Base-by-base conservation (phyloP, 805 yeast genomes). In the Wickerhamomyces strasburgensis region DNA sequence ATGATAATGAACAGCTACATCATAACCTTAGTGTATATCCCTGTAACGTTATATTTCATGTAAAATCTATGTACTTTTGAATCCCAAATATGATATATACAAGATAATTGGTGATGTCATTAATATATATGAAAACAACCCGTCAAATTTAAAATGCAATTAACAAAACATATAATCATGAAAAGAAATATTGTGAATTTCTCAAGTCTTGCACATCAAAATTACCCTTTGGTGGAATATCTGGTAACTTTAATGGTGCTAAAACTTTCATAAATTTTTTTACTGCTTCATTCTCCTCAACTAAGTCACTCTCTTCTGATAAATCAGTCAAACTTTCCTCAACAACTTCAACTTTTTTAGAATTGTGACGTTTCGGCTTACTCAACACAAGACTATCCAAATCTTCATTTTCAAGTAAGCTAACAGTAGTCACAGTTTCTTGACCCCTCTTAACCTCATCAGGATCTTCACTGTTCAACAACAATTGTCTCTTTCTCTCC, bases 141-240 rank as follows among this genome's bases (percentile, higher is more conserved):
- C n/a, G n/a, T n/a, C n/a, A n/a, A n/a, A n/a, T n/a, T n/a, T n/a
- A n/a, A n/a, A n/a, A n/a, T n/a, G n/a, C n/a, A n/a, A n/a, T n/a
- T n/a, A n/a, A n/a, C n/a, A n/a, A n/a, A n/a, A n/a, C n/a, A n/a
- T n/a, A n/a, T n/a, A n/a, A n/a, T 41, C 42, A 44, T n/a, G 48
- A 44, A 46, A 90, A 90, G 71, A 90, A 90, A 60, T 90, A 90
- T 23, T 71, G 70, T 44, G 96, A 85, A 34, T 79, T 74, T 53
- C 72, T 71, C 29, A 89, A 81, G 40, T 72, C 73, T 27, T 65
- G 62, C 26, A 90, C 94, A 53, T 90, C 94, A 50, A 90, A 85
- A 14, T 78, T 79, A 34, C 97, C 98, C 58, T 75, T 80, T 34
- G 71, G 64, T 11, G 96, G 96, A 29, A 86, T 73, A 0, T 67